A percentile compares a stretch with the other conserved stretches of the same genome.
Evolutionary conservation across 1,284 basidiomycete genomes (phyloP).

Genomic region (Apiotrichum sp.): DNA sequence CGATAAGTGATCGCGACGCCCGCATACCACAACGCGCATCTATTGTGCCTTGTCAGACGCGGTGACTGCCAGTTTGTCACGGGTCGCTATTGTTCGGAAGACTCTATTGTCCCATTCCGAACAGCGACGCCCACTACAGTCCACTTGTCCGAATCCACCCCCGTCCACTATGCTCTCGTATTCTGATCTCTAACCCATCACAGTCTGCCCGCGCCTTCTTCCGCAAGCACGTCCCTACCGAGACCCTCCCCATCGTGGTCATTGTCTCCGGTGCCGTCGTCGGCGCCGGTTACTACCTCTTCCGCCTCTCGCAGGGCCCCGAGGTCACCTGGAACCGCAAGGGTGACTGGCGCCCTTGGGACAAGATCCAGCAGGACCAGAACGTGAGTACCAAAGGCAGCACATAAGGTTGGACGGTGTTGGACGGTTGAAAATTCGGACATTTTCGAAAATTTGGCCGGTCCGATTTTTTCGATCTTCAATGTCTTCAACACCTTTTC

Average conservation of each 20-base stretch:
- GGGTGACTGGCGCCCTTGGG: conserved; percentile 44
- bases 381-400: conserved; percentile 21
- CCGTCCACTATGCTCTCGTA: not conserved
- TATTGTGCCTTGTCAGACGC: not conserved
- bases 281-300: conserved; percentile 40
- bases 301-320: conserved; percentile 37
- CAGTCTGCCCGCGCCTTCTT: not conserved
- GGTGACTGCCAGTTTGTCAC: not conserved
- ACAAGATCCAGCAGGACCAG: conserved; percentile 44
- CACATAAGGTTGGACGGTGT: no score
- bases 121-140: no score
- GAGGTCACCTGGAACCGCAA: conserved; percentile 45
- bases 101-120: no score
- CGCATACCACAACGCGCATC: no score
- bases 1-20: no score
- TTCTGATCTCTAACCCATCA: not conserved
- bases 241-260: conserved; percentile 31
- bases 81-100: no score
- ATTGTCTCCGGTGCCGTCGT: conserved; percentile 36
- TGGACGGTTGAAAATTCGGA: not conserved
- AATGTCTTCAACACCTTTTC: not conserved
- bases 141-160: no score
- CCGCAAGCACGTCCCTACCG: conserved; percentile 30
- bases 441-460: not conserved
- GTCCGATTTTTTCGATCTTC: not conserved